Evolutionary conservation across 2,329 filamentous ascomycete genomes (phyloP).

Genomic region (Aspergillus chevalieri): DNA sequence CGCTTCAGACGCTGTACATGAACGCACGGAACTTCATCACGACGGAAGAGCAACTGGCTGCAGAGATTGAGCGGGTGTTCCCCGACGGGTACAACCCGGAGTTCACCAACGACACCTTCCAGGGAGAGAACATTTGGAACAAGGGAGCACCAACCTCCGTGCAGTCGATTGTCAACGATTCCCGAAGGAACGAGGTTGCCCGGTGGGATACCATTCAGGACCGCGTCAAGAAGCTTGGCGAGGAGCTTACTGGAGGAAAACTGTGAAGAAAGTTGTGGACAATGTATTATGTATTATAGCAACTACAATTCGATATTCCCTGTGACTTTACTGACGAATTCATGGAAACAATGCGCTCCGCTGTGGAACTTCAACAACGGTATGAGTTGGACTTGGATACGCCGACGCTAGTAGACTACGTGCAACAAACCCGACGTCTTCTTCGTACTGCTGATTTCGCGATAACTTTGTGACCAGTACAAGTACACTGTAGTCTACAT

Average conservation of each 20-base stretch:
- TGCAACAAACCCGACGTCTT: no score
- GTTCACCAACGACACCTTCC: conserved; percentile 37
- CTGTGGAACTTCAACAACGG: no score
- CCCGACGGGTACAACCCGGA: conserved; percentile 49
- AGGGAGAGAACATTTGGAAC: conserved; percentile 49
- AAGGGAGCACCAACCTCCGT: conserved; percentile 40
- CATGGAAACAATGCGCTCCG: no score
- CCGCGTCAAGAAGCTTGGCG: conserved; percentile 58
- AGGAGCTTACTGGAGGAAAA: conserved; percentile 63
- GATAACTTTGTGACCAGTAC: no score
- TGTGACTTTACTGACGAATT: no score
- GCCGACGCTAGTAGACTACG: no score
- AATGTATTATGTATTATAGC: conserved; percentile 1
- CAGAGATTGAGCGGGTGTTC: conserved; percentile 70
- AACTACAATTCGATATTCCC: not conserved
- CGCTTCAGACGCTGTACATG: conserved; percentile 82
- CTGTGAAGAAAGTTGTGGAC: conserved; percentile 28
- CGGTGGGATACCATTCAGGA: conserved; percentile 45
- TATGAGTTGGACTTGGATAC: no score
- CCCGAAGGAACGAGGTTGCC: conserved; percentile 25
- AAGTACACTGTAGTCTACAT: no score
- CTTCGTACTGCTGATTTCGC: no score
- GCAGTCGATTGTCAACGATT: conserved; percentile 23
- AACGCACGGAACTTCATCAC: conserved; percentile 83
- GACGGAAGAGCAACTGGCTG: conserved; percentile 67